phyloP scores from a whole-genome alignment of 768 basidiomycete genomes.

The Tricholoma sp. region DNA sequence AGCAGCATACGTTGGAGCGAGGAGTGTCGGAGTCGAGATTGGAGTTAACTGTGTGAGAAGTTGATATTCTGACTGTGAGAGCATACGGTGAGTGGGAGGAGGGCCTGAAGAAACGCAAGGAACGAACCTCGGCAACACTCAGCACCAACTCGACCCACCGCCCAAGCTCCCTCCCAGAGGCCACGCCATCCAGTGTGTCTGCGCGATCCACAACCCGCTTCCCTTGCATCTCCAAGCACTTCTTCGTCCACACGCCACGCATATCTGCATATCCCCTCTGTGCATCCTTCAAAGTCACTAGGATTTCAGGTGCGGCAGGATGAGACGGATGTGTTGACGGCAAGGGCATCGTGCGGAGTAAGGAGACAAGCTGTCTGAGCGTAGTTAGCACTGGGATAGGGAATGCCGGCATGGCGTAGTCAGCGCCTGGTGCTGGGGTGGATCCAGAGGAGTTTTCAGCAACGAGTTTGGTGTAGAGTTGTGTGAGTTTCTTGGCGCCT shows the following conservation, averaged over 20 bases:
- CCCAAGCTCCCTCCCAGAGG: constrained; percentile 65
- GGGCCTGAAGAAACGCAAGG: not conserved
- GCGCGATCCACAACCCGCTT: constrained; percentile 66
- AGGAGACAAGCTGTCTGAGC: constrained; percentile 59
- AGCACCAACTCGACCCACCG: constrained; percentile 65
- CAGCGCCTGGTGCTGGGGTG: constrained; percentile 56
- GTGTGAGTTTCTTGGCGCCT: constrained; percentile 75
- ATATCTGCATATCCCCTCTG: constrained; percentile 83
- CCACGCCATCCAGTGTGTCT: constrained; percentile 61
- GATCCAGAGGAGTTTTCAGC: constrained; percentile 79
- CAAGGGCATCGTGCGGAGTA: constrained; percentile 67
- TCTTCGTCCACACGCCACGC: constrained; percentile 74
- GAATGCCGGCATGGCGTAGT: constrained; percentile 51
- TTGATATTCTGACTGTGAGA: constrained; percentile 57
- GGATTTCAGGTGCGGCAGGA: constrained; percentile 62
- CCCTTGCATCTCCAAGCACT: constrained; percentile 67
- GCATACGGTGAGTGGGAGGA: not conserved
- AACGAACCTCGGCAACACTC: constrained; percentile 57
- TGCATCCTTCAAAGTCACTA: constrained; percentile 64
- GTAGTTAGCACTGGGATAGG: constrained; percentile 46
- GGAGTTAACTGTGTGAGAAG: constrained; percentile 61
- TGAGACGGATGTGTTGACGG: constrained; percentile 82
- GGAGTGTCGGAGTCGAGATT: constrained; percentile 41
- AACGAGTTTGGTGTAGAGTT: constrained; percentile 83
- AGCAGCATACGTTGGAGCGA: constrained; percentile 55